Percentiles rank a stretch among this genome's conserved stretches.
Conservation (phyloP, 441 rosid species). For the Melastoma candidum region DNA sequence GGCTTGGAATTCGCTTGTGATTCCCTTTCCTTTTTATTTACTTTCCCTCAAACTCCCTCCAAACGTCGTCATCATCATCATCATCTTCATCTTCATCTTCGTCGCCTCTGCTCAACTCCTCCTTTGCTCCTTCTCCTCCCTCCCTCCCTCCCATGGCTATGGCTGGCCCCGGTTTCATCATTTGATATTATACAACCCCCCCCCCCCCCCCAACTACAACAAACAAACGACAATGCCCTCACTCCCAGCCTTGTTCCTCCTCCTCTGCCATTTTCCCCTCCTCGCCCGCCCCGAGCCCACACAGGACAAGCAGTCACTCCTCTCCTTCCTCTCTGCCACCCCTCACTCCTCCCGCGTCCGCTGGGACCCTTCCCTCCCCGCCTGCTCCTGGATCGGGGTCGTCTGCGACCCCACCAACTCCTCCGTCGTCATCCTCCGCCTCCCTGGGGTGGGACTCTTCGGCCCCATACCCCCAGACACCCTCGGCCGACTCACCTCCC, state of each 20-base stretch:
- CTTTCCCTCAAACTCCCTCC: too few relatives aligned
- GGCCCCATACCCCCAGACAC: conserved; percentile 64
- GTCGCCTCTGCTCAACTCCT: too few relatives aligned
- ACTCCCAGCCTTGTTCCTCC: neutral
- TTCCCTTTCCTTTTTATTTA: too few relatives aligned
- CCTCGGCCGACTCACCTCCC: conserved; percentile 48
- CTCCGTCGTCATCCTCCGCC: conserved; percentile 48
- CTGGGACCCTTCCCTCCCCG: conserved; percentile 59
- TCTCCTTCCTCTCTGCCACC: conserved; percentile 40
- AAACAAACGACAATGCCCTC: too few relatives aligned
- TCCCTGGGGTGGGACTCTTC: conserved; percentile 72
- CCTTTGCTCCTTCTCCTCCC: too few relatives aligned
- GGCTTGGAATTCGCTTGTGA: too few relatives aligned
- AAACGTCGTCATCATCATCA: too few relatives aligned
- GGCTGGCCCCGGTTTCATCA: too few relatives aligned
- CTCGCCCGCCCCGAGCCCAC: conserved; percentile 53
- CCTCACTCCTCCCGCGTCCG: conserved; percentile 63
- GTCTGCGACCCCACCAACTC: conserved; percentile 46
- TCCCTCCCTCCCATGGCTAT: too few relatives aligned
- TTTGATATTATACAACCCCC: too few relatives aligned
- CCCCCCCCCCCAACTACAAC: too few relatives aligned
- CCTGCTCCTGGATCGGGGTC: conserved; percentile 77
- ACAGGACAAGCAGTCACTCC: conserved; percentile 71
- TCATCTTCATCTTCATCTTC: too few relatives aligned
- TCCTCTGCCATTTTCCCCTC: conserved; percentile 9